phyloP scores from a whole-genome alignment of 768 basidiomycete genomes.

The Fibroporia radiculosa region DNA sequence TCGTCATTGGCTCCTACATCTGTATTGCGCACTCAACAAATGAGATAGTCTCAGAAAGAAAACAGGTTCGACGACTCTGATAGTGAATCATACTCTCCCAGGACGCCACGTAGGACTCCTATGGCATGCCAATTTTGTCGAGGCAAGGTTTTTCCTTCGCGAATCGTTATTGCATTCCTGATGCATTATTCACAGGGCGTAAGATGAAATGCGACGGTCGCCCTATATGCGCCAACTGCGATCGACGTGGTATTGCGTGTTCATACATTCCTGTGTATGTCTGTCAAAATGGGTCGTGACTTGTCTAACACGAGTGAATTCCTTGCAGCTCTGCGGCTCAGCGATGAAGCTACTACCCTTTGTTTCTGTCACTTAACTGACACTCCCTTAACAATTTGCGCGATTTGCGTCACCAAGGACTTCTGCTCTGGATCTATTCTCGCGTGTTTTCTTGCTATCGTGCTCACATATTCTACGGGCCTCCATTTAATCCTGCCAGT shows the following conservation, averaged over 20 bases:
- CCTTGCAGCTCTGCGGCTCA: too few species aligned
- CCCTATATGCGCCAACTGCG: slow-evolving; percentile 61
- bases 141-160: slow-evolving; percentile 30
- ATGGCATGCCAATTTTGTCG: slow-evolving; percentile 76
- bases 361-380: too few species aligned
- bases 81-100: slow-evolving; percentile 17
- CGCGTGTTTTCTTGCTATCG: too few species aligned
- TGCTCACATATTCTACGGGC: too few species aligned
- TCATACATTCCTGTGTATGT: slow-evolving; percentile 60
- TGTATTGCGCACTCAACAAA: not conserved
- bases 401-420: too few species aligned
- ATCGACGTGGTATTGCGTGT: slow-evolving; percentile 50
- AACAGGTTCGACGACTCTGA: slow-evolving; percentile 18
- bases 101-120: slow-evolving; percentile 39
- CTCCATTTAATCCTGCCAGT: too few species aligned
- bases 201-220: slow-evolving; percentile 72
- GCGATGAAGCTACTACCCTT: too few species aligned
- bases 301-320: too few species aligned
- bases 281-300: too few species aligned
- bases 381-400: too few species aligned
- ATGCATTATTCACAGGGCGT: slow-evolving; percentile 34
- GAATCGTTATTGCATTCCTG: slow-evolving; percentile 1
- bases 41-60: not conserved
- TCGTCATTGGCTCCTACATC: not conserved
- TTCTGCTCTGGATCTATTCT: too few species aligned